Evolutionary conservation across 1,284 basidiomycete genomes (phyloP).

Genomic region (Grifola frondosa): DNA sequence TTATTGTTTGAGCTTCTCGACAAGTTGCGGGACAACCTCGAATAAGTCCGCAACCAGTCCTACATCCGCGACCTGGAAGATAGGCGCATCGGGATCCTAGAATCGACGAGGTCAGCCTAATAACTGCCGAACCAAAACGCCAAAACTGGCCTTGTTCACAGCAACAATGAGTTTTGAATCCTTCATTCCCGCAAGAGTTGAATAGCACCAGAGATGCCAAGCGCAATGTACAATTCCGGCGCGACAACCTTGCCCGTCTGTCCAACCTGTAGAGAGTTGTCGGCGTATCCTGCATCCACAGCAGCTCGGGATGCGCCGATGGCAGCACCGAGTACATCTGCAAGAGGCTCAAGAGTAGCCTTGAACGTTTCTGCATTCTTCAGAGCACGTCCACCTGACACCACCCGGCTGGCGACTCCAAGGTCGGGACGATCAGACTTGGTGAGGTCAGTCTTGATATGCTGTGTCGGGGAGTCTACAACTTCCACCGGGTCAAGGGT

Average conservation of each 20-base stretch:
- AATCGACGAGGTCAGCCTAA: conserved; percentile 1
- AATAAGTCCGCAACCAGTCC: conserved; percentile 93
- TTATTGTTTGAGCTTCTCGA: conserved; percentile 71
- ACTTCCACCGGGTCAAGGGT: conserved; percentile 70
- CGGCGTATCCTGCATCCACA: conserved; percentile 97
- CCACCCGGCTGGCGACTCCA: conserved; percentile 83
- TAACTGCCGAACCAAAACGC: not conserved
- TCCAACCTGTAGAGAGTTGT: conserved; percentile 97
- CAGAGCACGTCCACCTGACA: conserved; percentile 94
- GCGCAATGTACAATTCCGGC: conserved; percentile 92
- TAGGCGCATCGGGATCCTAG: conserved; percentile 95
- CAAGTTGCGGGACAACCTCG: conserved; percentile 84
- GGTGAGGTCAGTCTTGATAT: conserved; percentile 83
- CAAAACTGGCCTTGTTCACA: conserved; percentile 86
- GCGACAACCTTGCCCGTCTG: conserved; percentile 98
- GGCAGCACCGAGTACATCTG: conserved; percentile 91
- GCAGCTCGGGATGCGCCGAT: conserved; percentile 97
- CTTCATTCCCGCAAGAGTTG: conserved; percentile 99
- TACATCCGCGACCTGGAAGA: conserved; percentile 97
- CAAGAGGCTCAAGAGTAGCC: conserved; percentile 86
- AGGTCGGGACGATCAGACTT: conserved; percentile 95
- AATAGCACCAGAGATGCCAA: conserved; percentile 98
- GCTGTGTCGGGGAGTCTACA: conserved; percentile 64
- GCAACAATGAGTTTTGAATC: conserved; percentile 99
- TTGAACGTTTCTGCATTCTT: conserved; percentile 95